A percentile compares a stretch with the other conserved stretches of the same genome.
Conservation (phyloP, 257 asterid species). For the Cynanchum wilfordii region DNA sequence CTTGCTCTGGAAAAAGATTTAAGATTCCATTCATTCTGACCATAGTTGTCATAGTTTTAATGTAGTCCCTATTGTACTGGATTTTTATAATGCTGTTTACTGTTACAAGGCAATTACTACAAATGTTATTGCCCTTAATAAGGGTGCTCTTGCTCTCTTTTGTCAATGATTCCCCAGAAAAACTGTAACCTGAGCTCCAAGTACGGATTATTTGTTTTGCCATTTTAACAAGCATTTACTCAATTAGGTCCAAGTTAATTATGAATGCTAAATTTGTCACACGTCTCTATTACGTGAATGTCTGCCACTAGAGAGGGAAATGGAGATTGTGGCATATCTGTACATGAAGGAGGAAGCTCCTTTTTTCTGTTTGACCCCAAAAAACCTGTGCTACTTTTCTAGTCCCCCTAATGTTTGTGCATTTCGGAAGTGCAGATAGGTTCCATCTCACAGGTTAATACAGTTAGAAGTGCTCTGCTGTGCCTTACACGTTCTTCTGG, state of each 20-base stretch:
- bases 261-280: not conserved
- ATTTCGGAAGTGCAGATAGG: constrained; percentile 44
- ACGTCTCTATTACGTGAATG: not conserved
- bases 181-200: not conserved
- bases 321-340: not conserved
- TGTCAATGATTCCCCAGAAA: not conserved
- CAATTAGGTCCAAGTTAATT: not conserved
- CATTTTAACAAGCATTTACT: not conserved
- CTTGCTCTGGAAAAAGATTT: not conserved
- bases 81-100: not conserved
- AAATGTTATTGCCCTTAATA: not conserved
- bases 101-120: not conserved
- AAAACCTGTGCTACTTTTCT: not conserved
- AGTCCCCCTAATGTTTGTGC: constrained; percentile 3
- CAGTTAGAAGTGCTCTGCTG: constrained; percentile 48
- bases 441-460: constrained; percentile 34
- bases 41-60: not conserved
- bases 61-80: not conserved
- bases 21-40: not conserved
- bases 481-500: constrained; percentile 81
- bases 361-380: not conserved
- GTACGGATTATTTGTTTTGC: not conserved
- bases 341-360: not conserved
- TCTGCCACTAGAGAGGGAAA: not conserved
- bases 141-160: not conserved